Evolutionary conservation across 2,329 filamentous ascomycete genomes (phyloP), one percentile per base, ranked within the genome.

Genomic region (Aurifilum marmelostoma): DNA sequence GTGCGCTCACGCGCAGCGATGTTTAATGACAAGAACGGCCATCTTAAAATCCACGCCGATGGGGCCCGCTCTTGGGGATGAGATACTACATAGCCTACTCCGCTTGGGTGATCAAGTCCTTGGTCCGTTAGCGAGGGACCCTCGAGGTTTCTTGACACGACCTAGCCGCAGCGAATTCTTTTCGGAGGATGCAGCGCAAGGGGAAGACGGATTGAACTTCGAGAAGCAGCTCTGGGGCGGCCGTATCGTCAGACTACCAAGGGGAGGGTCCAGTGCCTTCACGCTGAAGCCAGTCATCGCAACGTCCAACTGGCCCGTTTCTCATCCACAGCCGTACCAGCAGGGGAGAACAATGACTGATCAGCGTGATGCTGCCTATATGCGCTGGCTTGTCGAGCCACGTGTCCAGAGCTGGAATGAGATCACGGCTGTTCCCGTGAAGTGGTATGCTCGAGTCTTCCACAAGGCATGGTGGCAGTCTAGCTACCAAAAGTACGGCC

Each of bases 401-500:
- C 24, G 29, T 21, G 43, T 29, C 9, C 61, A 24, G 27, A 63
- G 61, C 61, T 63, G 61, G 61, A 29, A 27, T 16, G 60, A 63
- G 39, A 24, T n/a, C n/a, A 27, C 39, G 16, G 60, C 60, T 18
- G 27, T 63, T 4, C 60, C 60, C 8, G n/a, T 43, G 39, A 12
- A 12, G 14, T 50, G 60, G 60, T 63, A 29, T 21, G 41, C 60
- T 7, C 37, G 24, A 24, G 6, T 24, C 12, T 63, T 63, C 12
- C 24, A 47, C 4, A 63, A 63, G 37, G 5, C 37, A 21, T 63
- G 60, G 60, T 63, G 60, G 60, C 39, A 29, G 27, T 47, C 60
- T 11, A 47, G 27, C 39, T 50, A 43, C 60, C 60, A 47, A 27
- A 63, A 47, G 11, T 63, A 29, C 24, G 16, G 27, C 11, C 60